Conservation (phyloP, 805 yeast species). For the Starmerella etchellsii region DNA sequence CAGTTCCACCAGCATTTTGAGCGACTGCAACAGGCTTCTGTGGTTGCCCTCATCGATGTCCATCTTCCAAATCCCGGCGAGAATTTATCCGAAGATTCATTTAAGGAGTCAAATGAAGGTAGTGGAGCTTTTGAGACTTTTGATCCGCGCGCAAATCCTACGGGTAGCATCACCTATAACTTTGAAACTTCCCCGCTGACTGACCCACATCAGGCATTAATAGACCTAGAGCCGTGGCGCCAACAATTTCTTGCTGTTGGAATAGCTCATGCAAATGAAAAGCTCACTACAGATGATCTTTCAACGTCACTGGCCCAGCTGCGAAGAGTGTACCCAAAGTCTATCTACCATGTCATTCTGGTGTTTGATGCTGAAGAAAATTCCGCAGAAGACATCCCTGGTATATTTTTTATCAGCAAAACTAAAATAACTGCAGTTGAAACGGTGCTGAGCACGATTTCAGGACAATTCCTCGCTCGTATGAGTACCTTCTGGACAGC, state of each 20-base stretch:
- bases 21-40: constrained; percentile 38
- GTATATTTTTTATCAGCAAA: background rate
- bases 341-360: constrained; percentile 43
- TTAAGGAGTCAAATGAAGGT: constrained; percentile 21
- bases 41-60: constrained; percentile 58
- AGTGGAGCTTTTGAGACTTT: constrained; percentile 27
- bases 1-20: constrained; percentile 35
- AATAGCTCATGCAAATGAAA: constrained; percentile 26
- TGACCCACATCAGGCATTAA: constrained; percentile 50
- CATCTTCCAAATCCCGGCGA: constrained; percentile 29
- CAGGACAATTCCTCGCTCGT: constrained; percentile 47
- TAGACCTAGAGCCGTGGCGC: constrained; percentile 83
- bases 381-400: background rate
- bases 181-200: constrained; percentile 37
- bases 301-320: constrained; percentile 31
- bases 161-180: constrained; percentile 56
- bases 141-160: constrained; percentile 77
- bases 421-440: constrained; percentile 33
- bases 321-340: constrained; percentile 35
- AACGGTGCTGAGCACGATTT: constrained; percentile 60
- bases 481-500: constrained; percentile 56
- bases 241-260: constrained; percentile 49
- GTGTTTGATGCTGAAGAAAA: constrained; percentile 34
- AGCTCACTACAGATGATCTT: constrained; percentile 18
- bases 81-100: background rate